These are phyloP conservation scores for Cyberlindnera subsufficiens DNA, from an alignment of 805 yeast species.

Conservation along the genomic window DNA sequence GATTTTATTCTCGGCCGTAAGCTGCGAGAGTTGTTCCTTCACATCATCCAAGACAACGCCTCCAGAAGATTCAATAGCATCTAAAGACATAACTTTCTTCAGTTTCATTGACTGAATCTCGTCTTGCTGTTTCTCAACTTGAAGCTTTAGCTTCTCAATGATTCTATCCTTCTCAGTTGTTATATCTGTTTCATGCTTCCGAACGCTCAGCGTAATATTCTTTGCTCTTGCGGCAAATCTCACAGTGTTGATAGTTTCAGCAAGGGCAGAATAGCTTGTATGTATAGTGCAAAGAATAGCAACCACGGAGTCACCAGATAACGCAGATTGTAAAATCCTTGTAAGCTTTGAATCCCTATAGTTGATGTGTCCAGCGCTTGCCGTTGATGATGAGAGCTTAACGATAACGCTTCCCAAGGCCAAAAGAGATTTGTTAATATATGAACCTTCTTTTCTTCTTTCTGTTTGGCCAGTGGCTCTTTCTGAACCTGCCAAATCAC, in stretches of 20 bases:
- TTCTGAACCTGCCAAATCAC: slow-evolving; percentile 98
- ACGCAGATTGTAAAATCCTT: slow-evolving; percentile 83
- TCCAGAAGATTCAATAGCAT: slow-evolving; percentile 3
- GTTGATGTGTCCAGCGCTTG: slow-evolving; percentile 64
- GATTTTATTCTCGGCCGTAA: slow-evolving; percentile 59
- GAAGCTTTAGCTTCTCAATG: slow-evolving; percentile 49
- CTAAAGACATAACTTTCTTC: slow-evolving; percentile 4
- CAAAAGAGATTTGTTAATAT: slow-evolving; percentile 81
- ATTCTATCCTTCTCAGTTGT: slow-evolving; percentile 41
- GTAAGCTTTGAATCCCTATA: slow-evolving; percentile 93
- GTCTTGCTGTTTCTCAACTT: slow-evolving; percentile 54
- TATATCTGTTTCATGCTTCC: slow-evolving; percentile 37
- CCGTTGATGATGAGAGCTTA: slow-evolving; percentile 40
- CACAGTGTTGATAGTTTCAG: slow-evolving; percentile 82
- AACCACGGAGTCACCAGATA: slow-evolving; percentile 81
- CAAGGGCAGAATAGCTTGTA: slow-evolving; percentile 48
- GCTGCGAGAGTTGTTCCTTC: slow-evolving; percentile 32
- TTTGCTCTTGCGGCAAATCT: slow-evolving; percentile 93
- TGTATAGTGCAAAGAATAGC: slow-evolving; percentile 86
- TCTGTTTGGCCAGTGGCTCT: slow-evolving; percentile 61
- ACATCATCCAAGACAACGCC: slow-evolving; percentile 9
- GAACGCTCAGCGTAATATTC: slow-evolving; percentile 68
- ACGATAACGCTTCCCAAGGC: slow-evolving; percentile 93
- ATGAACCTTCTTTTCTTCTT: slow-evolving; percentile 90
- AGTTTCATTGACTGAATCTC: slow-evolving; percentile 40